phyloP scores from a whole-genome alignment of 2,329 filamentous ascomycete genomes.

The Penicillium sp. region DNA sequence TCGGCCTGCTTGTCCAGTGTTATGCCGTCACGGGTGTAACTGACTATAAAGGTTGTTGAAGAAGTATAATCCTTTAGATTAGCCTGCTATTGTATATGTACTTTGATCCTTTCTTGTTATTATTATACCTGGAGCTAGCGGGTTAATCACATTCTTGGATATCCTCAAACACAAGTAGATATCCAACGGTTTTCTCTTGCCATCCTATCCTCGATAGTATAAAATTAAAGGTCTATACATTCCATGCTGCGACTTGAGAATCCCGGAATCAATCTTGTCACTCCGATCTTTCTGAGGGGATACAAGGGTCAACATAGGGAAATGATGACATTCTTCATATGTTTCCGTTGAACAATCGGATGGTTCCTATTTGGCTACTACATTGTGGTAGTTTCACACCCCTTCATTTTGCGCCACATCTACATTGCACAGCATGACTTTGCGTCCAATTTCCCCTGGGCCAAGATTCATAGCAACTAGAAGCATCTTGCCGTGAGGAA shows the following conservation, averaged over 20 bases:
- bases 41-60: neutral
- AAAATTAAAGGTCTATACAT: neutral
- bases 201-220: neutral
- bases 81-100: neutral
- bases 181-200: neutral
- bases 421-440: neutral
- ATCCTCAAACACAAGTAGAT: neutral
- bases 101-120: neutral
- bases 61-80: neutral
- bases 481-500: neutral
- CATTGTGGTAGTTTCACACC: constrained; percentile 1
- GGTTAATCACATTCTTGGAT: neutral
- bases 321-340: constrained; percentile 4
- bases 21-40: neutral
- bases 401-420: constrained; percentile 3
- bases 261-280: neutral
- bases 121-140: neutral
- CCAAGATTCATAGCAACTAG: neutral
- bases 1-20: neutral
- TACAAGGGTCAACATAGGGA: neutral
- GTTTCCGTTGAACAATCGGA: neutral
- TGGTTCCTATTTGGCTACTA: neutral
- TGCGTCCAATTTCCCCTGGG: neutral
- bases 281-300: neutral
- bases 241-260: neutral